Evolutionary conservation across 805 yeast genomes (phyloP).

Genomic region (Millerozyma miso): DNA sequence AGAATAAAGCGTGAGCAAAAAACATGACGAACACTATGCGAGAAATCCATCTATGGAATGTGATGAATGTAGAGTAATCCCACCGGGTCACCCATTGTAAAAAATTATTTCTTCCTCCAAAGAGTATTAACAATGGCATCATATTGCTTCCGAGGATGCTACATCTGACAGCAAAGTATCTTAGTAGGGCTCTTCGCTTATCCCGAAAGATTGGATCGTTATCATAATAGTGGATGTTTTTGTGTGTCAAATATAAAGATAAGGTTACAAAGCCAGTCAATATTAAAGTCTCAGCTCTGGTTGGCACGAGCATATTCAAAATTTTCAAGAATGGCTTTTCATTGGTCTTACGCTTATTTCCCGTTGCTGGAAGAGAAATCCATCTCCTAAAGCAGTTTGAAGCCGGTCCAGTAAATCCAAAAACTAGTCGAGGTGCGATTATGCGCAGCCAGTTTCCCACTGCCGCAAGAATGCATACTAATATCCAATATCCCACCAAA

Average conservation of each 20-base stretch:
- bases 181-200: slow-evolving; percentile 30
- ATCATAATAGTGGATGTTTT: slow-evolving; percentile 19
- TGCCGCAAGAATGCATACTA: slow-evolving; percentile 21
- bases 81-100: slow-evolving; percentile 36
- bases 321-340: slow-evolving; percentile 17
- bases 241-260: slow-evolving; percentile 20
- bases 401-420: slow-evolving; percentile 20
- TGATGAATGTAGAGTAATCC: slow-evolving; percentile 29
- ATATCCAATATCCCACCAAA: slow-evolving; percentile 29
- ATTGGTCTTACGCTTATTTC: slow-evolving; percentile 22
- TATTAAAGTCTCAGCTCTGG: slow-evolving; percentile 34
- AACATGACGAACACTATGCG: slow-evolving; percentile 20
- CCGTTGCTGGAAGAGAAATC: slow-evolving; percentile 38
- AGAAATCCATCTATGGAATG: slow-evolving; percentile 27
- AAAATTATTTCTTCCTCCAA: slow-evolving; percentile 34
- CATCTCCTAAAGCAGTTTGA: slow-evolving; percentile 30
- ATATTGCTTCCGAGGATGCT: slow-evolving; percentile 25
- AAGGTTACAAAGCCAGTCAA: slow-evolving; percentile 28
- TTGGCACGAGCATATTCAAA: slow-evolving; percentile 34
- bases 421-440: slow-evolving; percentile 18
- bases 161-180: slow-evolving; percentile 39
- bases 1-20: slow-evolving; percentile 22
- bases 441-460: slow-evolving; percentile 31
- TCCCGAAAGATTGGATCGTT: slow-evolving; percentile 34
- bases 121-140: slow-evolving; percentile 30